Conservation (phyloP, 345 rosid genomes). For the Ailanthus altissimus region DNA sequence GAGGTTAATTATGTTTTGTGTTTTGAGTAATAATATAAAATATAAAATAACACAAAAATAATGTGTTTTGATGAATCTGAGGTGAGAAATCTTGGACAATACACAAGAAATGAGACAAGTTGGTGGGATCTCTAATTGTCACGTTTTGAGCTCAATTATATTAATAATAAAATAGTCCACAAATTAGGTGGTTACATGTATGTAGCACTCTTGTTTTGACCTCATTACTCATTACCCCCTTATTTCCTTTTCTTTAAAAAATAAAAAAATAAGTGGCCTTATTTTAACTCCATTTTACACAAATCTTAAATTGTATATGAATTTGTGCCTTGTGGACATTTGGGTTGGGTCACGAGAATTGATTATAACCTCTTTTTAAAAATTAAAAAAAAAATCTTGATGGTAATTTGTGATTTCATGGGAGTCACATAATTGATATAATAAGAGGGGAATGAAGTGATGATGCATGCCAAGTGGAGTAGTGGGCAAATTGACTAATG, state of each 20-base stretch:
- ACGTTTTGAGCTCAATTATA: neutral
- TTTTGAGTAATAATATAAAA: neutral
- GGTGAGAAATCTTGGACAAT: neutral
- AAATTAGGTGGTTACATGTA: slow-evolving; percentile 21
- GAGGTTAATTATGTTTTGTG: neutral
- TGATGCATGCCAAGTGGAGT: neutral
- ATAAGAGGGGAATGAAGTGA: neutral
- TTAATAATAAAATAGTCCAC: neutral
- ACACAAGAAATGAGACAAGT: slow-evolving; percentile 18
- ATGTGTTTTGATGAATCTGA: neutral
- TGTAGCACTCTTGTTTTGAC: slow-evolving; percentile 14
- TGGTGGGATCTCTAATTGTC: slow-evolving; percentile 26
- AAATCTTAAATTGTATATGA: too few relatives aligned
- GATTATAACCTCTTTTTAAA: neutral
- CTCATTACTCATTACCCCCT: neutral
- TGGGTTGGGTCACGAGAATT: neutral
- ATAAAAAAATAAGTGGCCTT: too few relatives aligned
- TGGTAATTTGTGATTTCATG: too few relatives aligned
- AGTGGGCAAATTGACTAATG: slow-evolving; percentile 9
- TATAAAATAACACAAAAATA: neutral
- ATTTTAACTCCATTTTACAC: too few relatives aligned
- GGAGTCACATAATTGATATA: too few relatives aligned
- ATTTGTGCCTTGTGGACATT: neutral
- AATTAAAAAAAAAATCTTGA: too few relatives aligned
- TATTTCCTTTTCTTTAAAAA: neutral